Evolutionary conservation across 179 eudicot genomes (phyloP), one percentile per base, ranked within the genome.

Genomic region (Beta corolliflora): DNA sequence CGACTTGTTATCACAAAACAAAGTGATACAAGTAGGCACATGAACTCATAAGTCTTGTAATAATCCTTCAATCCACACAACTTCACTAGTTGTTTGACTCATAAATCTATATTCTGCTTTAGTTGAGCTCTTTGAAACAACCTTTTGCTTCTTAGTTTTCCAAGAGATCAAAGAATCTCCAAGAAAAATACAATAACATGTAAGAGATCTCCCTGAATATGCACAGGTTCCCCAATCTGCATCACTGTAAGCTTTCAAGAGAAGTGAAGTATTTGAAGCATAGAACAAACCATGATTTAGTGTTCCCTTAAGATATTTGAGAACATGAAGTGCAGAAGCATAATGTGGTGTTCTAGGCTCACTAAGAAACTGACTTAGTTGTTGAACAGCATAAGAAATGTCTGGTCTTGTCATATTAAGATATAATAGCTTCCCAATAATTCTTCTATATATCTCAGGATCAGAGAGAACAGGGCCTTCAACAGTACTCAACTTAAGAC

Each of bases 361-460:
- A 25, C 25, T 25, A 25, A 25, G 25, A 25, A 25, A 25, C 25
- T 25, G 25, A 25, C 1, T 29, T 11, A 2, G 25, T 45, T 1
- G 29, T 7, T 2, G 25, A 3, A 9, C 12, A 54, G 67, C 0
- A 63, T 25, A 25, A 25, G 25, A 68, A 0, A 78, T 3, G 8
- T 78, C 81, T 0, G 66, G 75, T 54, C 75, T 54, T 2, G 75
- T 78, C 1, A 78, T n/a, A 7, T 31, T 78, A 2, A 78, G 55
- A 12, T 78, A 69, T 0, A 78, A 8, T 2, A 78, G 9, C 9
- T 52, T 36, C 1, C 81, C 81, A 9, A 78, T 5, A 0, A 78
- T 0, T 9, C 75, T 55, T 7, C 67, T 29, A 6, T 78, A 78
- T 0, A 0, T 0, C 5, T 41, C 61, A 5, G 66, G 81, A 8